These are phyloP conservation scores for Serendipita indica DNA, from an alignment of 768 basidiomycete species.

Conservation along the genomic window DNA sequence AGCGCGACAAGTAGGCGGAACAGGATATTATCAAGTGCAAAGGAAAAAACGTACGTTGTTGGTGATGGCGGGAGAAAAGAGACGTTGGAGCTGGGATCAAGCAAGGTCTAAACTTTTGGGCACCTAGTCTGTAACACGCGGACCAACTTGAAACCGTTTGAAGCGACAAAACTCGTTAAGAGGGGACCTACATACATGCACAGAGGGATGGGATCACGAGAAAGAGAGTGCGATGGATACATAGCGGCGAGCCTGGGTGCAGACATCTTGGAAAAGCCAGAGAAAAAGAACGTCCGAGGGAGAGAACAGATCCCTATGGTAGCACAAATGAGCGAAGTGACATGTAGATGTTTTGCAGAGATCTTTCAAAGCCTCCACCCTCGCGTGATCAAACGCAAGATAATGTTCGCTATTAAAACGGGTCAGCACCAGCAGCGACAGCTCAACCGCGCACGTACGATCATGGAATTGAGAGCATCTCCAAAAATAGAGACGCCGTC, in stretches of 20 bases:
- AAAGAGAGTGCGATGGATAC: slow-evolving; percentile 2
- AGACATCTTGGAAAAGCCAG: neutral
- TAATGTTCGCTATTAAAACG: neutral
- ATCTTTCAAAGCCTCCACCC: neutral
- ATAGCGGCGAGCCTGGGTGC: neutral
- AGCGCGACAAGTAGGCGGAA: slow-evolving; percentile 1
- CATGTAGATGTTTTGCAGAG: neutral
- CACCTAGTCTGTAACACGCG: neutral
- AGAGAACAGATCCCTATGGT: neutral
- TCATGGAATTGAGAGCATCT: slow-evolving; percentile 6
- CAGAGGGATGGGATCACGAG: too few relatives aligned
- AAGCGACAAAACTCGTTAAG: neutral
- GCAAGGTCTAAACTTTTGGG: neutral
- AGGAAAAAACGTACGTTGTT: neutral
- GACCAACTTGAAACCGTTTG: slow-evolving; percentile 2
- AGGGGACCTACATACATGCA: slow-evolving; percentile 5
- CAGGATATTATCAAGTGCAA: neutral
- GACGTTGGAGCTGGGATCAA: neutral
- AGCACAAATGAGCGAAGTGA: neutral
- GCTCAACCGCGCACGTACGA: neutral
- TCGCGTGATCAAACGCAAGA: neutral
- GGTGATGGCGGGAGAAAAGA: slow-evolving; percentile 3
- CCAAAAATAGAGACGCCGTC: slow-evolving; percentile 5
- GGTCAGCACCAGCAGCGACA: neutral
- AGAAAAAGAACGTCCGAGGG: slow-evolving; percentile 5